Percentiles rank a stretch among this genome's conserved stretches.
phyloP scores from a whole-genome alignment of 345 rosid species.

The Abelmoschus esculentus region DNA sequence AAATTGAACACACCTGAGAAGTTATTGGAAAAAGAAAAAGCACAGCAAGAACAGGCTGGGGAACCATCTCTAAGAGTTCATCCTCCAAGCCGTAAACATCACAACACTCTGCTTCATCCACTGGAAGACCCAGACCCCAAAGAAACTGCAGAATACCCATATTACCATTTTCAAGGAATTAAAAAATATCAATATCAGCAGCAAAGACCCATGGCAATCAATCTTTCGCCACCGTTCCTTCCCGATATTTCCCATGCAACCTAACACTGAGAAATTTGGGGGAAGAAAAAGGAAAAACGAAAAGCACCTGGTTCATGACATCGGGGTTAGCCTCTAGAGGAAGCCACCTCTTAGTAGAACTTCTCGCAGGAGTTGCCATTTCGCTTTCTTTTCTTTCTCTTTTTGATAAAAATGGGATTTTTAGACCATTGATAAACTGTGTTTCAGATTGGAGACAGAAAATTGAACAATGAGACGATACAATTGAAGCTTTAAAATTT shows the following conservation, averaged over 20 bases:
- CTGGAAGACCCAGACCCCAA: slow-evolving; percentile 74
- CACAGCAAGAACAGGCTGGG: slow-evolving; percentile 86
- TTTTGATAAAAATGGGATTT: neutral
- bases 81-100: slow-evolving; percentile 92
- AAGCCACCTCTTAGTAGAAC: slow-evolving; percentile 81
- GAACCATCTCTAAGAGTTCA: slow-evolving; percentile 82
- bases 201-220: neutral
- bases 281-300: neutral
- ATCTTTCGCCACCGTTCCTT: neutral
- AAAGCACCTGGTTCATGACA: slow-evolving; percentile 86
- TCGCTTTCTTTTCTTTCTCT: slow-evolving; percentile 6
- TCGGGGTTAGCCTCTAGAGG: slow-evolving; percentile 98
- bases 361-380: slow-evolving; percentile 53
- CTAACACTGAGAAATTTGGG: slow-evolving; percentile 2
- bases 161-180: neutral
- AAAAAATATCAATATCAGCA: neutral
- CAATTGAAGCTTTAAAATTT: neutral
- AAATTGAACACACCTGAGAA: slow-evolving; percentile 40
- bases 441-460: neutral
- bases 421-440: neutral
- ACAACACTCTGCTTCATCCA: slow-evolving; percentile 58
- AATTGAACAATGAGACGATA: neutral
- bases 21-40: slow-evolving; percentile 84
- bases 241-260: slow-evolving; percentile 4
- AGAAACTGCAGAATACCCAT: slow-evolving; percentile 47